Base-by-base conservation (phyloP, 345 rosid species). In the Ceriops zippeliana region DNA sequence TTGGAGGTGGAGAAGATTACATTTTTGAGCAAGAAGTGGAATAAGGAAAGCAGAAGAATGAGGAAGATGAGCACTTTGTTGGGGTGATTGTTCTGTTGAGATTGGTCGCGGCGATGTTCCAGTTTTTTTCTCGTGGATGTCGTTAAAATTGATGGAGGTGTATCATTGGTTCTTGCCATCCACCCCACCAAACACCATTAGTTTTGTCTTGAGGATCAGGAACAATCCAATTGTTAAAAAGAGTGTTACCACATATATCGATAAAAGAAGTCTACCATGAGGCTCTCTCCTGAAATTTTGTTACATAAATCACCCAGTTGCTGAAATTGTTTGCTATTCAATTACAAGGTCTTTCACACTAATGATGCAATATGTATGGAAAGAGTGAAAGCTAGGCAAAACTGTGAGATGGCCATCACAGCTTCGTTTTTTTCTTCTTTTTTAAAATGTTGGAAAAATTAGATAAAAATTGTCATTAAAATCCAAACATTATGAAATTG, bases 101-200 rank as follows among this genome's bases (percentile, higher is more conserved):
- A 24, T 37, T 37, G 27, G 81, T 42, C 56, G 82, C 27, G 70
- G 80, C 31, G 62, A 76, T 49, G 52, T 64, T 69, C 57, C 63
- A 38, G 52, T 71, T 71, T 80, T 69, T 84, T 84, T 89, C 30
- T 87, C 90, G 65, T 83, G 83, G 68, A 90, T 70, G 78, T 93
- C 82, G 64, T 84, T 93, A 79, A 78, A 93, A 81, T 89, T 90
- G 57, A 90, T 80, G 70, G 97, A 79, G 21, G 88, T 69, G 67
- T 85, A 87, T 89, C 89, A 76, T 90, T 93, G 73, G 84, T 65
- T 78, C 89, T 86, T 73, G 97, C 97, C 96, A 92, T 92, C 86
- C 84, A 83, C 84, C 84, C 81, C 62, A 15, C 20, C 58, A 34
- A 53, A 26, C 30, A 24, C 62, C 26, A 30, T 15, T 47, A 46